phyloP scores from a whole-genome alignment of 305 asterid species.

The Solanum hybrid region DNA sequence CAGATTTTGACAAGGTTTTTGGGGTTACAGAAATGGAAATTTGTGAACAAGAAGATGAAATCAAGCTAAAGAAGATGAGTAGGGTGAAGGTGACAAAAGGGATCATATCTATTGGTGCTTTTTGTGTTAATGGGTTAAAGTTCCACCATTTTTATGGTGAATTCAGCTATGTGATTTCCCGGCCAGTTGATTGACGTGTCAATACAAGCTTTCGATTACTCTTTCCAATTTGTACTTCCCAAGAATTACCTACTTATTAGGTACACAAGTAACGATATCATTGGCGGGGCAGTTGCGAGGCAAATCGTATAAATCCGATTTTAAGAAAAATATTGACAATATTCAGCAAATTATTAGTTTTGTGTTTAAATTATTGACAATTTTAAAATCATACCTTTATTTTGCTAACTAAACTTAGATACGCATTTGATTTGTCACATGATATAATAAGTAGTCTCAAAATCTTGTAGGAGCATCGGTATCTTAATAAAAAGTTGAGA shows the following conservation, averaged over 20 bases:
- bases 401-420: no score
- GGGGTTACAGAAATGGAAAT: slow-evolving; percentile 42
- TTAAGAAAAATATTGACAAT: no score
- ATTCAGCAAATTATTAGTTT: no score
- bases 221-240: not conserved
- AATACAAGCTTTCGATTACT: not conserved
- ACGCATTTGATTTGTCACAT: accelerated
- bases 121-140: not conserved
- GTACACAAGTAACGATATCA: not conserved
- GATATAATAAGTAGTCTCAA: accelerated
- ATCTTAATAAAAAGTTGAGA: accelerated
- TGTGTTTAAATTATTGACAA: no score
- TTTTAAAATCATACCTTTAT: accelerated
- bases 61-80: not conserved
- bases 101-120: slow-evolving; percentile 4
- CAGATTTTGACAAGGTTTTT: slow-evolving; percentile 45
- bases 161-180: not conserved
- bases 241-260: not conserved
- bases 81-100: not conserved
- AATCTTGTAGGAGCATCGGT: accelerated
- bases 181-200: not conserved
- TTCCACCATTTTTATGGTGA: not conserved
- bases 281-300: not conserved
- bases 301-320: not conserved
- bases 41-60: slow-evolving; percentile 7